Evolutionary conservation across 495 filamentous ascomycete genomes (phyloP).

Genomic region (Penicillium coffeae): DNA sequence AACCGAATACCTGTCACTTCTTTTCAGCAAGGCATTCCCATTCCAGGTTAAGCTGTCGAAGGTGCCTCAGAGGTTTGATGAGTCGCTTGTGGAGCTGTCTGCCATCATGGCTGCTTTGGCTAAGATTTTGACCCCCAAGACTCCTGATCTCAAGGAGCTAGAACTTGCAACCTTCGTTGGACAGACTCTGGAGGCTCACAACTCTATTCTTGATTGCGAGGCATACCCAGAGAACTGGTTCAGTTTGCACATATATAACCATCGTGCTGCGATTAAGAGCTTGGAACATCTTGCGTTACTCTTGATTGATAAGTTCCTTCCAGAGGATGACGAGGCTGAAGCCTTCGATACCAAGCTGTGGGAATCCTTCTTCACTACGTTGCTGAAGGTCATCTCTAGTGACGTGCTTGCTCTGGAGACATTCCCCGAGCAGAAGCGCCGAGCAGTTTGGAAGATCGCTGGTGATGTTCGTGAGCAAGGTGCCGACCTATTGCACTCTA

Average conservation of each 20-base stretch:
- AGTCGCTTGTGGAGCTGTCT: slow-evolving; percentile 83
- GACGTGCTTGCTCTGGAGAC: slow-evolving; percentile 88
- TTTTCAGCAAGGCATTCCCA: slow-evolving; percentile 87
- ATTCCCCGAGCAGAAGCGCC: slow-evolving; percentile 92
- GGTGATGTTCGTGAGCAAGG: slow-evolving; percentile 93
- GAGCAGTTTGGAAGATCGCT: slow-evolving; percentile 98
- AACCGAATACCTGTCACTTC: slow-evolving; percentile 70
- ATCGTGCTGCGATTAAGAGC: slow-evolving; percentile 82
- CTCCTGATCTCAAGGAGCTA: slow-evolving; percentile 61
- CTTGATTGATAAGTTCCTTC: slow-evolving; percentile 72
- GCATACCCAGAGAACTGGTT: slow-evolving; percentile 90
- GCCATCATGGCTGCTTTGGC: slow-evolving; percentile 80
- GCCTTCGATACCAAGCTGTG: slow-evolving; percentile 89
- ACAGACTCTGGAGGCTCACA: slow-evolving; percentile 69
- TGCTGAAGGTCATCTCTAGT: slow-evolving; percentile 86
- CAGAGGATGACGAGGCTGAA: slow-evolving; percentile 87
- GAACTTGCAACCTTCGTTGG: slow-evolving; percentile 73
- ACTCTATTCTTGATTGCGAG: slow-evolving; percentile 83
- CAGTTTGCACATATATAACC: slow-evolving; percentile 90
- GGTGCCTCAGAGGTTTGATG: slow-evolving; percentile 67
- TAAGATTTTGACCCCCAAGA: slow-evolving; percentile 53
- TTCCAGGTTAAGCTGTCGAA: slow-evolving; percentile 72
- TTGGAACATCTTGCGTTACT: slow-evolving; percentile 80
- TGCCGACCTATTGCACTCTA: slow-evolving; percentile 74
- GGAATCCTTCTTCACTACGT: slow-evolving; percentile 85